phyloP scores from a whole-genome alignment of 2,329 filamentous ascomycete genomes.

The Penicillium sp. region DNA sequence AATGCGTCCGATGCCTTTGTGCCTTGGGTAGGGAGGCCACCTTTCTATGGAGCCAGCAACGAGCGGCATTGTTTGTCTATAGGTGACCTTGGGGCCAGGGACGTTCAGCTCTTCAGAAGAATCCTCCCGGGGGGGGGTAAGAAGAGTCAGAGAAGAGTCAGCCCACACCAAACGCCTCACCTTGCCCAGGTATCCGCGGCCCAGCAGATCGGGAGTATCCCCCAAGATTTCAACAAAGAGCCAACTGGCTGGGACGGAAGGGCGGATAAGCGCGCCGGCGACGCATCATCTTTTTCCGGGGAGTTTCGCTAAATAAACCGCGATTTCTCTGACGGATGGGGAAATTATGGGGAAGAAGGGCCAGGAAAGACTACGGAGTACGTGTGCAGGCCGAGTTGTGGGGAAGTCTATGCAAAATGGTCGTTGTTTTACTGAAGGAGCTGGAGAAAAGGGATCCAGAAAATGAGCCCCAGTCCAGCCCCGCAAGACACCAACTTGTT shows the following conservation, averaged over 20 bases:
- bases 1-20: slow-evolving; percentile 12
- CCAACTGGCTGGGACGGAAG: slow-evolving; percentile 25
- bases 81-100: neutral
- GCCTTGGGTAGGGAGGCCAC: neutral
- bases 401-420: neutral
- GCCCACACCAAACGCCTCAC: slow-evolving; percentile 1
- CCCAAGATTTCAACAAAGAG: neutral
- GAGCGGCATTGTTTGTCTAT: slow-evolving; percentile 13
- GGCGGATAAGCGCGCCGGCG: slow-evolving; percentile 18
- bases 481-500: neutral
- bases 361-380: neutral
- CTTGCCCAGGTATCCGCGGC: slow-evolving; percentile 4
- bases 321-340: neutral
- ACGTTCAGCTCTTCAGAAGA: neutral
- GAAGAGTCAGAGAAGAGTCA: neutral
- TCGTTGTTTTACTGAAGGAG: neutral
- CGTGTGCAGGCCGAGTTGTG: neutral
- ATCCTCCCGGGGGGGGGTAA: neutral
- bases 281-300: slow-evolving; percentile 14
- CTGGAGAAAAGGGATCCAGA: neutral
- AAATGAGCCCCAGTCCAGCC: neutral
- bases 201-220: slow-evolving; percentile 16
- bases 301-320: neutral
- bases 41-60: slow-evolving; percentile 12
- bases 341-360: neutral